Percentiles rank a stretch among this genome's conserved stretches.
phyloP scores from a whole-genome alignment of 495 filamentous ascomycete species.

The Thozetella sp. region DNA sequence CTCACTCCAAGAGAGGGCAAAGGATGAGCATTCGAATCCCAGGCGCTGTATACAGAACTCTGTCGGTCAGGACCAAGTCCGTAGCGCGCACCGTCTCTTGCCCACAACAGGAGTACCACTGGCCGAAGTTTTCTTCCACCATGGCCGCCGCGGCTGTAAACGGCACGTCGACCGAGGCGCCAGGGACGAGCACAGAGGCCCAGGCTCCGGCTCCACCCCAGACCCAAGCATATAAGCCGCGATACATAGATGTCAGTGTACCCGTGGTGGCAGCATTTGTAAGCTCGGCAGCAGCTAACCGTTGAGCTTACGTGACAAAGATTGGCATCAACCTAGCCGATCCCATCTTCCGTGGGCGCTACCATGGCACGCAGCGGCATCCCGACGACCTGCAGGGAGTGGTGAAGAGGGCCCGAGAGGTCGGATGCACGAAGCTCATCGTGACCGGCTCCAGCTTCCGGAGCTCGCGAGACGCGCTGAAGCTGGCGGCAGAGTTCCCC shows the following conservation, averaged over 20 bases:
- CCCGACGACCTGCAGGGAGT: constrained; percentile 78
- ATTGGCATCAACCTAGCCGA: constrained; percentile 96
- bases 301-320: constrained; percentile 21
- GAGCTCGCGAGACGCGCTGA: constrained; percentile 73
- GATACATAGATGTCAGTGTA: constrained; percentile 62
- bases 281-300: constrained; percentile 1
- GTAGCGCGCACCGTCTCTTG: neutral
- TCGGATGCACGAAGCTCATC: constrained; percentile 86
- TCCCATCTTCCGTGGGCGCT: constrained; percentile 78
- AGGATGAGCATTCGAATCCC: neutral
- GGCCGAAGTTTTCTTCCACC: neutral
- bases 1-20: neutral
- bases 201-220: neutral
- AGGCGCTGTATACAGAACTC: no score
- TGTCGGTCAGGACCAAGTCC: neutral
- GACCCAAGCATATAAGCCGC: constrained; percentile 39
- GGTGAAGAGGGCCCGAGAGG: constrained; percentile 70
- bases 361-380: constrained; percentile 82
- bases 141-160: neutral
- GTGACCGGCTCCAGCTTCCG: constrained; percentile 89
- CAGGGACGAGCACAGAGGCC: neutral
- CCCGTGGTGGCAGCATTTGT: neutral
- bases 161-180: neutral
- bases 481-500: constrained; percentile 72
- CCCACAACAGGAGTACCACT: neutral